These are phyloP conservation scores for Arthrobotrys sinensis DNA, from an alignment of 2,329 filamentous ascomycete species.

Conservation along the genomic window DNA sequence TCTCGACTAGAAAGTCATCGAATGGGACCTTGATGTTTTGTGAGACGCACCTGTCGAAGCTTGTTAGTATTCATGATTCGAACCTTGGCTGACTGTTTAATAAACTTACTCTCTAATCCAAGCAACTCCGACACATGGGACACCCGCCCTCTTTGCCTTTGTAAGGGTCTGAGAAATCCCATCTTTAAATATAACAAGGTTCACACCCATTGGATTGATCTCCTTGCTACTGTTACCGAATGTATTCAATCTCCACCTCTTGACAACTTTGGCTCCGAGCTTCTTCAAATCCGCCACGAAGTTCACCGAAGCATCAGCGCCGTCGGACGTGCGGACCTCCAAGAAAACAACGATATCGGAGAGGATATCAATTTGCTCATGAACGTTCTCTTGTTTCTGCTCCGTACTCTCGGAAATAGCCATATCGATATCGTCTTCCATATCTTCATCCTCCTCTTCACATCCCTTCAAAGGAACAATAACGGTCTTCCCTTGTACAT, in stretches of 20 bases:
- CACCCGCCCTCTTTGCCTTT: conserved; percentile 41
- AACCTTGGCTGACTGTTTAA: neutral
- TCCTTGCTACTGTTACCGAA: conserved; percentile 27
- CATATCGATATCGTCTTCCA: conserved; percentile 23
- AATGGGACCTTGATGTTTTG: conserved; percentile 26
- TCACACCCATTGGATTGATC: conserved; percentile 46
- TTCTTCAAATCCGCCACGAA: conserved; percentile 34
- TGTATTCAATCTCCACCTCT: conserved; percentile 43
- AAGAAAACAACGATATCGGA: conserved; percentile 37
- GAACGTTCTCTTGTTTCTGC: neutral
- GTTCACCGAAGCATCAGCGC: conserved; percentile 41
- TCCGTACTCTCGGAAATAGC: neutral
- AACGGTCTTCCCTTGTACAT: conserved; percentile 33
- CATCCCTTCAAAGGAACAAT: conserved; percentile 49
- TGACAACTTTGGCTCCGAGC: conserved; percentile 47
- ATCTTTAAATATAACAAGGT: conserved; percentile 54
- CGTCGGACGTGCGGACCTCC: conserved; percentile 52
- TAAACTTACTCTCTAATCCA: conserved; percentile 53
- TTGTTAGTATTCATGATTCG: neutral
- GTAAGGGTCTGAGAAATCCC: conserved; percentile 29
- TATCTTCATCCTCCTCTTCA: conserved; percentile 33
- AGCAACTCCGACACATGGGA: conserved; percentile 46
- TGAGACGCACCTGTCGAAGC: conserved; percentile 11
- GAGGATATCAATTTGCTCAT: neutral
- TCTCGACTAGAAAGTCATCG: conserved; percentile 37